Conservation (phyloP, 352 stramenopile species). For the Phytopythium cucurbitacearum region DNA sequence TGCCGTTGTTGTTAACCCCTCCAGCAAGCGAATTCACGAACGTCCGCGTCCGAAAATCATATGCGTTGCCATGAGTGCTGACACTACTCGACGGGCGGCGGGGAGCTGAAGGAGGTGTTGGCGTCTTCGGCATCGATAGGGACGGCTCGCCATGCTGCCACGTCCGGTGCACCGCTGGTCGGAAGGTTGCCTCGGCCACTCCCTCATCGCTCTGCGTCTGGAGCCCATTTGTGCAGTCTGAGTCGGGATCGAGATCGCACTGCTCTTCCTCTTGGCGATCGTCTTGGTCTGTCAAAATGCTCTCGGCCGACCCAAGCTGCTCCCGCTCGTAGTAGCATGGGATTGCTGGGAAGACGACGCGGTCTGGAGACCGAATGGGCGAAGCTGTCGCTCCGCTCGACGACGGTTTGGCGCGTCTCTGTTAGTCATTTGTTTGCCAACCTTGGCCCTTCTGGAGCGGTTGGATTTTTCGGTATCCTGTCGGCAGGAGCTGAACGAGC, state of each 20-base stretch:
- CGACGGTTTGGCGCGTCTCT: slow-evolving; percentile 1
- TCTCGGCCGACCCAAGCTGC: background rate
- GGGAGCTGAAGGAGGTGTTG: slow-evolving; percentile 16
- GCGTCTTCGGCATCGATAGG: slow-evolving; percentile 15
- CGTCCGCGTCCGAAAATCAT: slow-evolving; percentile 24
- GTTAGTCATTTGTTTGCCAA: slow-evolving; percentile 59
- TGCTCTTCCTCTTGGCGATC: slow-evolving; percentile 10
- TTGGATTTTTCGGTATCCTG: slow-evolving; percentile 64
- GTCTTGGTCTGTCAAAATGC: slow-evolving; percentile 3
- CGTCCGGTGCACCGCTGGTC: background rate
- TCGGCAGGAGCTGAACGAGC: slow-evolving; percentile 51
- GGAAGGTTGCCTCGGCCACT: background rate
- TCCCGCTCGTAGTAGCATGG: slow-evolving; percentile 1
- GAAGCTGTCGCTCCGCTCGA: slow-evolving; percentile 8
- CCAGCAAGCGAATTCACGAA: slow-evolving; percentile 9
- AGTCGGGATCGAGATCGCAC: too few relatives aligned
- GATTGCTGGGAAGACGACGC: slow-evolving; percentile 49
- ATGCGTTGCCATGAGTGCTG: slow-evolving; percentile 1
- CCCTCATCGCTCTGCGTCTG: background rate
- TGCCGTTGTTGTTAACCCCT: slow-evolving; percentile 8
- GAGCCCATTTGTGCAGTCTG: too few relatives aligned
- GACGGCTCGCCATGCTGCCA: slow-evolving; percentile 7
- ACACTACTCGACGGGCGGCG: slow-evolving; percentile 12
- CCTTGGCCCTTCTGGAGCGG: slow-evolving; percentile 60
- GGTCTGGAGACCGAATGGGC: slow-evolving; percentile 15